Percentiles rank a stretch among this genome's conserved stretches.
Evolutionary conservation across 345 rosid species (phyloP).

Genomic region (Pseudoturritis turrita): DNA sequence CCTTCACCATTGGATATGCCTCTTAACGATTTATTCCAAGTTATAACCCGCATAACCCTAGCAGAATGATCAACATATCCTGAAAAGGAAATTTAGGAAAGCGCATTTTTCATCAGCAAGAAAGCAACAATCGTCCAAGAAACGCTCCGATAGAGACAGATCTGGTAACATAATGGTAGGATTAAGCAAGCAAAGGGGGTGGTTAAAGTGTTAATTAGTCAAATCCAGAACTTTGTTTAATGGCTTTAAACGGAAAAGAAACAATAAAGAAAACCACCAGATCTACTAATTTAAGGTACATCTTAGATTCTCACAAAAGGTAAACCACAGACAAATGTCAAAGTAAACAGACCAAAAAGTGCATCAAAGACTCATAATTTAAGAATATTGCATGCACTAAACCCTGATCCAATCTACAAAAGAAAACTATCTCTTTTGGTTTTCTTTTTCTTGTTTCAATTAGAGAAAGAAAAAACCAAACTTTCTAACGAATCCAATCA

Average conservation of each 20-base stretch:
- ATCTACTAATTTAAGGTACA: slow-evolving; percentile 27
- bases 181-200: too few relatives aligned
- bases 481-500: slow-evolving; percentile 10
- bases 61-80: slow-evolving; percentile 92
- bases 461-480: slow-evolving; percentile 16
- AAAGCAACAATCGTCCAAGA: background rate
- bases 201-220: slow-evolving; percentile 1
- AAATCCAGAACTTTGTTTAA: slow-evolving; percentile 13
- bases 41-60: slow-evolving; percentile 88
- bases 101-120: slow-evolving; percentile 1
- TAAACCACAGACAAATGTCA: slow-evolving; percentile 30
- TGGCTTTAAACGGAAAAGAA: slow-evolving; percentile 25
- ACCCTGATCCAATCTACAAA: slow-evolving; percentile 23
- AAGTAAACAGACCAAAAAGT: slow-evolving; percentile 27
- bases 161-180: too few relatives aligned
- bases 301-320: slow-evolving; percentile 24
- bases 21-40: slow-evolving; percentile 83
- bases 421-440: background rate
- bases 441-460: slow-evolving; percentile 1
- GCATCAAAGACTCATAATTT: background rate
- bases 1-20: slow-evolving; percentile 57
- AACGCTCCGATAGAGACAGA: too few relatives aligned
- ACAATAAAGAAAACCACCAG: slow-evolving; percentile 5
- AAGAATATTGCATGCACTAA: slow-evolving; percentile 21
- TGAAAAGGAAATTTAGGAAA: slow-evolving; percentile 27